Percentiles rank a stretch among this genome's conserved stretches.
Conservation (phyloP, 148 eudicot species). For the Rhododendron simsii region DNA sequence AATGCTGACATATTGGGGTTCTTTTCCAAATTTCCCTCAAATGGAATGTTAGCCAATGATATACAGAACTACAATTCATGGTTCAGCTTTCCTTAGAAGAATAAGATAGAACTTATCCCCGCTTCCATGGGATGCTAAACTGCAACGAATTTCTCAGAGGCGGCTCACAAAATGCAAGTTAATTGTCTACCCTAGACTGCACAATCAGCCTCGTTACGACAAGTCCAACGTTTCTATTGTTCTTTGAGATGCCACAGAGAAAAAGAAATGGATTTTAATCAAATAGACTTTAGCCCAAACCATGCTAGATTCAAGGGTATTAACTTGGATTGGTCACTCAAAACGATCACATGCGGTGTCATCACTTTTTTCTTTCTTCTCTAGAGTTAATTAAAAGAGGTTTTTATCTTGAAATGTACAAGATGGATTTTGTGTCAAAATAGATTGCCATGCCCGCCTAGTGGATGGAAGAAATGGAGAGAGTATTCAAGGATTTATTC, state of each 20-base stretch:
- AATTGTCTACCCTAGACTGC: too few species aligned
- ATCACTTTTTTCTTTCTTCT: neutral
- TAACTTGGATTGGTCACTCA: neutral
- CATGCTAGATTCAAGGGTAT: neutral
- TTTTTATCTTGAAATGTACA: neutral
- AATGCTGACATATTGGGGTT: too few species aligned
- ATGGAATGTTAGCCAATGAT: neutral
- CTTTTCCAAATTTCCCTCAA: too few species aligned
- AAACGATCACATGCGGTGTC: neutral
- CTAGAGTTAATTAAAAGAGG: neutral
- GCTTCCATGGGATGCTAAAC: neutral
- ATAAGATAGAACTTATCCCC: neutral
- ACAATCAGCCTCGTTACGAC: too few species aligned
- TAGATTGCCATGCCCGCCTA: neutral
- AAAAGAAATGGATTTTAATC: neutral
- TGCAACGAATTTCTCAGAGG: too few species aligned
- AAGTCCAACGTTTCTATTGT: neutral
- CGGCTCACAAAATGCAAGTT: too few species aligned
- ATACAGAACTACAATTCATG: neutral
- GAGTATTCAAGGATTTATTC: too few species aligned
- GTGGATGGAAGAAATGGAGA: neutral
- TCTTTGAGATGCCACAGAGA: neutral
- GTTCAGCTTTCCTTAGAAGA: neutral
- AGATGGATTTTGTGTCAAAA: neutral
- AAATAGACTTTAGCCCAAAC: too few species aligned